Evolutionary conservation across 345 rosid genomes (phyloP).

Genomic region (Trapa incisa): DNA sequence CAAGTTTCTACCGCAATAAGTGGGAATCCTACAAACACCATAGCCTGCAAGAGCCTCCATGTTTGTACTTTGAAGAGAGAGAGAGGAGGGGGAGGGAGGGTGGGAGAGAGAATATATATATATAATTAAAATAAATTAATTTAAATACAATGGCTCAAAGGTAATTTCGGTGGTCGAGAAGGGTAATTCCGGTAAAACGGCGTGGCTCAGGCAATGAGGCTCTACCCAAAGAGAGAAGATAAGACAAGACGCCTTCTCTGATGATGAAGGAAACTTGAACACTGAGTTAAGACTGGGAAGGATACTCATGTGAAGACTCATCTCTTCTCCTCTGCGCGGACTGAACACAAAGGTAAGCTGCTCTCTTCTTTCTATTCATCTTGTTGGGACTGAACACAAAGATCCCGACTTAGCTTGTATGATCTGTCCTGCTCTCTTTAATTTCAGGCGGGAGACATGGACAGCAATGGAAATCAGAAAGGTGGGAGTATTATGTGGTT

Average conservation of each 20-base stretch:
- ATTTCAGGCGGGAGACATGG: conserved; percentile 5
- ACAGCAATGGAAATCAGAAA: conserved; percentile 9
- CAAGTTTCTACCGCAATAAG: too few species aligned
- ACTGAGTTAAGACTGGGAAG: background rate
- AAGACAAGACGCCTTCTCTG: background rate
- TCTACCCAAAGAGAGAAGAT: background rate
- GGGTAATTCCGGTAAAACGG: background rate
- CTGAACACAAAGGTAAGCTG: conserved; percentile 2
- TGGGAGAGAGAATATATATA: too few species aligned
- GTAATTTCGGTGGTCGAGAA: background rate
- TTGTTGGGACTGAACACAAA: background rate
- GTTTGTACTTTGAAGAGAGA: too few species aligned
- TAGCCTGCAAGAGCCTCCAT: too few species aligned
- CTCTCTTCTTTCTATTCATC: background rate
- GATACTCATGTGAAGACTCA: background rate
- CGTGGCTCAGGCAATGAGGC: background rate
- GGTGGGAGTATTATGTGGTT: conserved; percentile 17
- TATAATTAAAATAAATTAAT: too few species aligned
- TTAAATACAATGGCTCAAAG: too few species aligned
- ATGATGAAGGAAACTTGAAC: background rate
- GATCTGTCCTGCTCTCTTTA: background rate
- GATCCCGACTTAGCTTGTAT: background rate
- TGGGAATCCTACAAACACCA: too few species aligned
- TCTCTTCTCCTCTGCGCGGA: background rate
- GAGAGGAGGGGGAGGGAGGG: too few species aligned